Evolutionary conservation across 257 asterid genomes (phyloP), one percentile per base, ranked within the genome.

Genomic region (Paraleonurus japonicus): DNA sequence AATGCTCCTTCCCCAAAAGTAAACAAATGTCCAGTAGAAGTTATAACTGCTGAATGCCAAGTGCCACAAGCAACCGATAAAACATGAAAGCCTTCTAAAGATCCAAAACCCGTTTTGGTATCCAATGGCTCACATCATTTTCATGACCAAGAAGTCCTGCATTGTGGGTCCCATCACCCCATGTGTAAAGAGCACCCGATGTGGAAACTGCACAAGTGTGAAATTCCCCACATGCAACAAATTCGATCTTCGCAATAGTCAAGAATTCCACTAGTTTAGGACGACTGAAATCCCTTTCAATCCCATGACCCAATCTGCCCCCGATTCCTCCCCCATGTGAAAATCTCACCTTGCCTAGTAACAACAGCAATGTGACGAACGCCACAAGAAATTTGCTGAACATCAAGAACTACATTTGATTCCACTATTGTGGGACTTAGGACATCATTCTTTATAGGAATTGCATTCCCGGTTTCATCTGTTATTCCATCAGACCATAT

Each of bases 91-190:
- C 95, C 95, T 83, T 89, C 99, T 43, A 92, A 72, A 10, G 89
- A 69, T 16, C 97, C 92, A 2, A 90, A 76, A 92, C 79, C 48
- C 95, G 65, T 27, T 92, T 95, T 0, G 99, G 99, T 71, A 89
- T 79, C 98, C 99, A 95, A 71, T 92, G 98, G 85, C 98, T 92
- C 41, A 81, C 86, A 20, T 89, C 88, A 74, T 81, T 88, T 4
- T 90, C 96, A 32, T 89, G 96, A n/a, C 98, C 99, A 1, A 95
- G 95, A 82, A 95, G 92, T 37, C 98, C 99, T 2, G 87, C 90
- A 65, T 83, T 85, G 33, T 89, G 95, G 50, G 78, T 63, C 32
- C 99, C 99, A 57, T 92, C 98, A 23, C 99, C 99, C 99, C 99
- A 95, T 10, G 96, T 85, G 74, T 86, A 92, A 27, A 95, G 73